Conservation (phyloP, 1,139 yeast species). For the Saccharomyces pastorianus region DNA sequence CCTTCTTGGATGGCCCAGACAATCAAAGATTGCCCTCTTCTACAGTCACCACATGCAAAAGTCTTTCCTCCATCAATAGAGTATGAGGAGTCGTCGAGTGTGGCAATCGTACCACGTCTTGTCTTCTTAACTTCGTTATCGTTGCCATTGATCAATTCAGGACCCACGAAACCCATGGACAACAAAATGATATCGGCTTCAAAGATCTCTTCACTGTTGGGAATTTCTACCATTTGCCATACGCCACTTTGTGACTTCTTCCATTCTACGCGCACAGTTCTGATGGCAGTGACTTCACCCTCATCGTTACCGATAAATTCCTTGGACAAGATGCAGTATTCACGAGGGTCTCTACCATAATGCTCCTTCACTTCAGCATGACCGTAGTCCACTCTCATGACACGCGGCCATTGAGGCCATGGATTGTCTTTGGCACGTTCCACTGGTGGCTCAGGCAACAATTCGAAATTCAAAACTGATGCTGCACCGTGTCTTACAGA, state of each 20-base stretch:
- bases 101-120: conserved; percentile 78
- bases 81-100: conserved; percentile 62
- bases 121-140: conserved; percentile 66
- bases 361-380: conserved; percentile 92
- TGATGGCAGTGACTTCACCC: conserved; percentile 88
- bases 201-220: conserved; percentile 88
- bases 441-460: conserved; percentile 85
- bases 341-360: conserved; percentile 96
- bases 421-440: conserved; percentile 91
- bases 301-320: conserved; percentile 92
- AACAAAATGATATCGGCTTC: conserved; percentile 89
- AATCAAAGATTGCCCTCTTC: conserved; percentile 96
- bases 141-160: conserved; percentile 55
- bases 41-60: conserved; percentile 96
- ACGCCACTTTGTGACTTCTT: conserved; percentile 91
- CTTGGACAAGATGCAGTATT: conserved; percentile 87
- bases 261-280: conserved; percentile 97
- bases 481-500: conserved; percentile 95
- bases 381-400: conserved; percentile 96
- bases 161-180: conserved; percentile 97
- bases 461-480: conserved; percentile 90
- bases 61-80: conserved; percentile 58
- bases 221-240: conserved; percentile 98
- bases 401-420: conserved; percentile 99
- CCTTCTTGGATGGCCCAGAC: conserved; percentile 99